A percentile compares a stretch with the other conserved stretches of the same genome.
phyloP scores from a whole-genome alignment of 2,329 filamentous ascomycete species.

The Penicillium sp. region DNA sequence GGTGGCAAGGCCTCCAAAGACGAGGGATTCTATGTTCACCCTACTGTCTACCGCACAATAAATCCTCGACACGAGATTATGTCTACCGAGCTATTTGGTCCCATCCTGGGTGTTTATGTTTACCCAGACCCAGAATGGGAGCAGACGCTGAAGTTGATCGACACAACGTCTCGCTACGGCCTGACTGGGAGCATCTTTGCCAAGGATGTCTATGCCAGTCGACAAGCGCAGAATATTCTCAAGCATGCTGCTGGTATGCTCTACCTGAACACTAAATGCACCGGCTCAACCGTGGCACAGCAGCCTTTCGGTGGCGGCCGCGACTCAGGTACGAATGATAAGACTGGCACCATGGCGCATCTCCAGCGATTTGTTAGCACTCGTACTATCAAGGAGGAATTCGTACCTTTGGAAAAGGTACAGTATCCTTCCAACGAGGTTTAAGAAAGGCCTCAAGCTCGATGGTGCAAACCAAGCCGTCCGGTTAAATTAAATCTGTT shows the following conservation, averaged over 20 bases:
- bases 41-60: slow-evolving; percentile 73
- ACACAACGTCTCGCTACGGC: slow-evolving; percentile 24
- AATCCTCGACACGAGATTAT: slow-evolving; percentile 72
- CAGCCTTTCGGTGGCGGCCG: slow-evolving; percentile 59
- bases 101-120: slow-evolving; percentile 70
- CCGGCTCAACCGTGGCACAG: slow-evolving; percentile 58
- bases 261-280: slow-evolving; percentile 62
- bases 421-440: slow-evolving; percentile 29
- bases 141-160: slow-evolving; percentile 18
- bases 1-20: slow-evolving; percentile 74
- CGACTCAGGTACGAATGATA: slow-evolving; percentile 59
- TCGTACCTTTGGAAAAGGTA: slow-evolving; percentile 33
- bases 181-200: slow-evolving; percentile 26
- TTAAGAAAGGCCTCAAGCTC: background rate
- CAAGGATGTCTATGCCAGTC: slow-evolving; percentile 51
- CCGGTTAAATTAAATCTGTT: too few species aligned
- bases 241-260: slow-evolving; percentile 61
- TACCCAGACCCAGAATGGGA: slow-evolving; percentile 64
- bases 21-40: slow-evolving; percentile 77
- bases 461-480: too few species aligned
- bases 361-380: slow-evolving; percentile 56
- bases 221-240: slow-evolving; percentile 54
- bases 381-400: slow-evolving; percentile 57
- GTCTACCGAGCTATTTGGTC: slow-evolving; percentile 76
- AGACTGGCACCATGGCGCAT: slow-evolving; percentile 56